Percentiles rank a stretch among this genome's conserved stretches.
Conservation (phyloP, 2,329 filamentous ascomycete genomes). For the Hortaea werneckii region DNA sequence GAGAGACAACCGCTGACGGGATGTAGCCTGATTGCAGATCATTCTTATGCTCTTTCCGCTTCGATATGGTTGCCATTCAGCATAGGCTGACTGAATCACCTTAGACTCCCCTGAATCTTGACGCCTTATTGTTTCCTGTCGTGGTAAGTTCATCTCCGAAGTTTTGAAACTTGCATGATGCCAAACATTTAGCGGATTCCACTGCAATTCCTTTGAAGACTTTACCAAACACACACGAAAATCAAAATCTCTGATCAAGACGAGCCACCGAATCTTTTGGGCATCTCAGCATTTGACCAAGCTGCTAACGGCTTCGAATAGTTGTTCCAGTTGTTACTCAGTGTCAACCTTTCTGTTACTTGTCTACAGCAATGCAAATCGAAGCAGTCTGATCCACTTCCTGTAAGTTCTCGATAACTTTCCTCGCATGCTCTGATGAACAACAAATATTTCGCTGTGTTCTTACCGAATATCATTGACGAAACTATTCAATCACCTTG, state of each 20-base stretch:
- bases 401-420: no score
- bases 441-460: slow-evolving; percentile 51
- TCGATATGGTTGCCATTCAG: no score
- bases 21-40: slow-evolving; percentile 3
- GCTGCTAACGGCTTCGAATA: no score
- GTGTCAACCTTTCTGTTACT: no score
- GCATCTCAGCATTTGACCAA: no score
- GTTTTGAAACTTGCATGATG: slow-evolving; percentile 1
- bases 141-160: neutral
- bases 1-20: neutral
- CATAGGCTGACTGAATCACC: no score
- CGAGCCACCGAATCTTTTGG: no score
- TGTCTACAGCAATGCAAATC: no score
- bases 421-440: slow-evolving; percentile 42
- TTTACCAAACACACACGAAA: slow-evolving; percentile 2
- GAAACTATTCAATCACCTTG: slow-evolving; percentile 53
- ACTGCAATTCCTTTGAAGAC: slow-evolving; percentile 7
- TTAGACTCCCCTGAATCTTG: no score
- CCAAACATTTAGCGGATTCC: slow-evolving; percentile 5
- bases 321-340: no score
- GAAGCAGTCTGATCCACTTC: no score
- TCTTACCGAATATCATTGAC: slow-evolving; percentile 52
- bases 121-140: neutral
- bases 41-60: no score
- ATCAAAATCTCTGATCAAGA: slow-evolving; percentile 11